Percentiles rank a stretch among this genome's conserved stretches.
Conservation (phyloP, 2,329 filamentous ascomycete genomes). For the Aspergillus nomiae region DNA sequence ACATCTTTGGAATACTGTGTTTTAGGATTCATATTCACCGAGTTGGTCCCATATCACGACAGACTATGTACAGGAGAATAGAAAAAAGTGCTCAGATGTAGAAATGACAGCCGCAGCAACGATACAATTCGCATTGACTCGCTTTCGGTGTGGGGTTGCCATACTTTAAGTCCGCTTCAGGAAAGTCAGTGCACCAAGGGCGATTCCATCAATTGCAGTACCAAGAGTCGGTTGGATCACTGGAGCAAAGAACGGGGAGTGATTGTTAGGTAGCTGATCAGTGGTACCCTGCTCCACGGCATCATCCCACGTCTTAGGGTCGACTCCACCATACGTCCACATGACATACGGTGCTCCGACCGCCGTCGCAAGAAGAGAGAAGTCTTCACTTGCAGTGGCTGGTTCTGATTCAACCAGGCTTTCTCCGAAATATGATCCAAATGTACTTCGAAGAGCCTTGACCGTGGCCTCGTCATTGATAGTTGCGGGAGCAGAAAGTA, state of each 20-base stretch:
- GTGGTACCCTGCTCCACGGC: slow-evolving; percentile 49
- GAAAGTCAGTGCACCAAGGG: slow-evolving; percentile 51
- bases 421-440: slow-evolving; percentile 50
- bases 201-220: slow-evolving; percentile 54
- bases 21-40: background rate
- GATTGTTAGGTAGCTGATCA: slow-evolving; percentile 58
- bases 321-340: slow-evolving; percentile 59
- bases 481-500: slow-evolving; percentile 50
- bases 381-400: slow-evolving; percentile 58
- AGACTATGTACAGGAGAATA: background rate
- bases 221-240: slow-evolving; percentile 58
- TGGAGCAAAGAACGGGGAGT: slow-evolving; percentile 60
- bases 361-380: slow-evolving; percentile 55
- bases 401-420: slow-evolving; percentile 42
- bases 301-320: slow-evolving; percentile 52
- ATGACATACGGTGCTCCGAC: slow-evolving; percentile 55
- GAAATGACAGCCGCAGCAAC: background rate
- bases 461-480: slow-evolving; percentile 55
- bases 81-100: background rate
- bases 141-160: background rate
- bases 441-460: slow-evolving; percentile 44
- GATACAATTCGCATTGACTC: background rate
- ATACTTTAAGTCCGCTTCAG: slow-evolving; percentile 16
- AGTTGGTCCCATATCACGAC: background rate
- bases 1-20: slow-evolving; percentile 7